Evolutionary conservation across 768 basidiomycete genomes (phyloP).

Genomic region (Auricularia sp.): DNA sequence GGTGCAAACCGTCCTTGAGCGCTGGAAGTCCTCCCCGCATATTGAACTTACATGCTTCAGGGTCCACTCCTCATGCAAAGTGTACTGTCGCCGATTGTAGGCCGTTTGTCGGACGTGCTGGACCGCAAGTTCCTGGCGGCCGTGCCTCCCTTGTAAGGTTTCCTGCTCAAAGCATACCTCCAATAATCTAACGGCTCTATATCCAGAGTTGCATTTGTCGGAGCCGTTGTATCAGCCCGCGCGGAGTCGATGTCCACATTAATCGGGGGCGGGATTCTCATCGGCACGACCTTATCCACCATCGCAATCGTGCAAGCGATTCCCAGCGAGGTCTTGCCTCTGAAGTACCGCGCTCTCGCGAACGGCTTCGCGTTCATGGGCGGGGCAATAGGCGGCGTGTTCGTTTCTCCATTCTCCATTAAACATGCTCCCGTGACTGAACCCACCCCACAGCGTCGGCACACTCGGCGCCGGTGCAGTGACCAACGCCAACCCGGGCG

Average conservation of each 20-base stretch:
- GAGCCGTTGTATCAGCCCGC: conserved; percentile 3
- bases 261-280: conserved; percentile 9
- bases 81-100: conserved; percentile 8
- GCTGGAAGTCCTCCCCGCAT: background rate
- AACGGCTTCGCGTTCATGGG: conserved; percentile 7
- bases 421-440: background rate
- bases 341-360: conserved; percentile 9
- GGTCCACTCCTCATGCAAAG: conserved; percentile 9
- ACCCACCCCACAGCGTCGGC: background rate
- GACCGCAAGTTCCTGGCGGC: conserved; percentile 9
- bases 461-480: background rate
- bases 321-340: conserved; percentile 7
- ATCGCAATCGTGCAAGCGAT: conserved; percentile 11
- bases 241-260: conserved; percentile 7
- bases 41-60: background rate
- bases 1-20: background rate
- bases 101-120: conserved; percentile 8
- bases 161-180: no score
- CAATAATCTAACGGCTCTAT: no score
- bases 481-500: conserved; percentile 4
- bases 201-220: conserved; percentile 5
- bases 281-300: conserved; percentile 7
- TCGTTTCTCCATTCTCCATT: background rate
- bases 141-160: conserved; percentile 5
- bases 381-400: conserved; percentile 5